These are phyloP conservation scores for Apiospora aurea DNA, from an alignment of 2,329 filamentous ascomycete species.

Conservation along the genomic window DNA sequence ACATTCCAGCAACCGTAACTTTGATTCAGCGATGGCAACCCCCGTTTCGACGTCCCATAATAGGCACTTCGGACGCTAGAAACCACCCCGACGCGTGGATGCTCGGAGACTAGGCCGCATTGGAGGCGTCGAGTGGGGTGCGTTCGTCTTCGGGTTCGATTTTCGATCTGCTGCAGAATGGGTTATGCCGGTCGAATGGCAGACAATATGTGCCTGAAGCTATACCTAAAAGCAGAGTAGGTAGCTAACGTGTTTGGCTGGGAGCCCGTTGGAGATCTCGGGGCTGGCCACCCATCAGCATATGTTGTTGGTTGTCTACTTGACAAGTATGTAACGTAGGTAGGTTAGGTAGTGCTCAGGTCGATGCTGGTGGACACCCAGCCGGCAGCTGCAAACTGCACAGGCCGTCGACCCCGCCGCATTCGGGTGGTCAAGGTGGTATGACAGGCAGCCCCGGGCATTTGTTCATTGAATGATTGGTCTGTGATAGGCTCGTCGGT, in stretches of 20 bases:
- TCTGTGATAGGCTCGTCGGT: neutral
- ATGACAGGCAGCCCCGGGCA: neutral
- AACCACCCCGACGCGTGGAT: conserved; percentile 9
- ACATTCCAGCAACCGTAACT: conserved; percentile 6
- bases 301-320: neutral
- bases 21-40: neutral
- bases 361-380: too few relatives aligned
- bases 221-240: neutral
- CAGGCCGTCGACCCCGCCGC: neutral
- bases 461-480: neutral
- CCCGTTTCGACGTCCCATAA: neutral
- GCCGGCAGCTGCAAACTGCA: neutral
- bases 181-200: neutral
- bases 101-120: conserved; percentile 1
- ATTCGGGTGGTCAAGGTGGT: neutral
- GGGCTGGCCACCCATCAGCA: neutral
- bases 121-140: neutral
- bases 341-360: too few relatives aligned
- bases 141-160: conserved; percentile 9
- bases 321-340: too few relatives aligned
- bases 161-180: conserved; percentile 4
- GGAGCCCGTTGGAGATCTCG: neutral
- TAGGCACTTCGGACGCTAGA: neutral
- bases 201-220: neutral
- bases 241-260: neutral